A percentile compares a stretch with the other conserved stretches of the same genome.
phyloP scores from a whole-genome alignment of 176 grass and related monocot genomes.

The Oryza glaberrima region DNA sequence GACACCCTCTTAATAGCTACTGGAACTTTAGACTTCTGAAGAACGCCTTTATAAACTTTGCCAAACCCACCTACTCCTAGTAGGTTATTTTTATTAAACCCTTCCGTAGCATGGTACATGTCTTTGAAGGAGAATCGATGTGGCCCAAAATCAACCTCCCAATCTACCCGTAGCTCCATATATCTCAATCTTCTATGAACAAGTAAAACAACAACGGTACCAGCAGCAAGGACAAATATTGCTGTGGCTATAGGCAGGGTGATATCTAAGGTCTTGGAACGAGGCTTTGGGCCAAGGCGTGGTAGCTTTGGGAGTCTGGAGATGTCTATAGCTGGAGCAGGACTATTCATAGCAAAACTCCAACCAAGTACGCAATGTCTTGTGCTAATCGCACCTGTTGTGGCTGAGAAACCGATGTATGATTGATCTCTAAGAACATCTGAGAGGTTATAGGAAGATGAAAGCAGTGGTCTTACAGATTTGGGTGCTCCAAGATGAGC shows the following conservation, averaged over 20 bases:
- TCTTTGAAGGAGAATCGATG: constrained; percentile 40
- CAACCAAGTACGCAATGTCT: constrained; percentile 40
- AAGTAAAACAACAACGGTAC: not conserved
- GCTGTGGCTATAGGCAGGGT: constrained; percentile 33
- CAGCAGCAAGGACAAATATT: constrained; percentile 6
- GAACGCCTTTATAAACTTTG: constrained; percentile 41
- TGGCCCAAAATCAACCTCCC: constrained; percentile 46
- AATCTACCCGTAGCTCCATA: constrained; percentile 37
- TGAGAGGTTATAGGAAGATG: constrained; percentile 22
- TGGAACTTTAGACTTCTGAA: constrained; percentile 23
- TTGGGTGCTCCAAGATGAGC: constrained; percentile 22
- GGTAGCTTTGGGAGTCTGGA: constrained; percentile 42
- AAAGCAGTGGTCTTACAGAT: constrained; percentile 28
- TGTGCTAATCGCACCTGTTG: constrained; percentile 41
- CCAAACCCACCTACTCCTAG: constrained; percentile 48
- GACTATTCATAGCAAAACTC: constrained; percentile 34
- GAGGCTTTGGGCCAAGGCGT: constrained; percentile 16
- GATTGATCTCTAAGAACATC: constrained; percentile 4
- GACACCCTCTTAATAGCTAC: constrained; percentile 47
- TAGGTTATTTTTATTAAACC: constrained; percentile 31
- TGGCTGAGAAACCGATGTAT: constrained; percentile 43
- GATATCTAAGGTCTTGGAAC: constrained; percentile 40
- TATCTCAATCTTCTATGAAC: constrained; percentile 30
- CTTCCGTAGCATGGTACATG: constrained; percentile 24
- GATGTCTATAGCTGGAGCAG: constrained; percentile 40